These are phyloP conservation scores for Termitomyces eurrhizus DNA, from an alignment of 768 basidiomycete species.

Conservation along the genomic window DNA sequence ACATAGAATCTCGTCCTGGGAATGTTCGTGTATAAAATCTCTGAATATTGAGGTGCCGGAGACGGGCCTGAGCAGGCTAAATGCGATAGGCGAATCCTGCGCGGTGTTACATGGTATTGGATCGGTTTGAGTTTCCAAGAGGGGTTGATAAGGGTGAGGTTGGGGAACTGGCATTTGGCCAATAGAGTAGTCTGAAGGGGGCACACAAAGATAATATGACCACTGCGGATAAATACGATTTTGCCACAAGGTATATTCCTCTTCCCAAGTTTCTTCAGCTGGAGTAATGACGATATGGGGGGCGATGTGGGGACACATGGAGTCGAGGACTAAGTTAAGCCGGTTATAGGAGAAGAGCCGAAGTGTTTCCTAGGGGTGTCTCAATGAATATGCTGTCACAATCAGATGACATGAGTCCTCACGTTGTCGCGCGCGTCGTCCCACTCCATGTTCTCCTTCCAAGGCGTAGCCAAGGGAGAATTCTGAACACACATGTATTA, in stretches of 20 bases:
- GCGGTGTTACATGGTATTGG: neutral
- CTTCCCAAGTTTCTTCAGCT: slow-evolving; percentile 33
- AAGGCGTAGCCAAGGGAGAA: neutral
- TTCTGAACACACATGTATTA: slow-evolving; percentile 1
- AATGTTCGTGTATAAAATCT: slow-evolving; percentile 21
- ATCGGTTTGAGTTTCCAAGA: neutral
- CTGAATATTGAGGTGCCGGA: slow-evolving; percentile 24
- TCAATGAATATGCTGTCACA: neutral
- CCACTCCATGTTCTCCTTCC: slow-evolving; percentile 7
- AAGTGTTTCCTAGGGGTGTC: slow-evolving; percentile 23
- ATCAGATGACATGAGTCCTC: neutral
- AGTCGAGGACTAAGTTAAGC: slow-evolving; percentile 42
- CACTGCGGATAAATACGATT: slow-evolving; percentile 36
- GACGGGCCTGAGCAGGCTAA: neutral
- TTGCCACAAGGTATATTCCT: slow-evolving; percentile 27
- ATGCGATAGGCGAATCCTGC: slow-evolving; percentile 2
- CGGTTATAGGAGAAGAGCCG: slow-evolving; percentile 21
- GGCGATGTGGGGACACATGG: slow-evolving; percentile 29
- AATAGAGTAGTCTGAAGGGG: slow-evolving; percentile 19
- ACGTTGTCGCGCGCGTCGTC: slow-evolving; percentile 14
- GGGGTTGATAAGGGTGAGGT: neutral
- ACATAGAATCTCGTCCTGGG: neutral
- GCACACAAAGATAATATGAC: slow-evolving; percentile 30
- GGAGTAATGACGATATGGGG: slow-evolving; percentile 57
- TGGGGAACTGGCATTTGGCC: slow-evolving; percentile 1